A percentile compares a stretch with the other conserved stretches of the same genome.
Evolutionary conservation across 306 rosid species (phyloP).

Genomic region (Senna siamea): DNA sequence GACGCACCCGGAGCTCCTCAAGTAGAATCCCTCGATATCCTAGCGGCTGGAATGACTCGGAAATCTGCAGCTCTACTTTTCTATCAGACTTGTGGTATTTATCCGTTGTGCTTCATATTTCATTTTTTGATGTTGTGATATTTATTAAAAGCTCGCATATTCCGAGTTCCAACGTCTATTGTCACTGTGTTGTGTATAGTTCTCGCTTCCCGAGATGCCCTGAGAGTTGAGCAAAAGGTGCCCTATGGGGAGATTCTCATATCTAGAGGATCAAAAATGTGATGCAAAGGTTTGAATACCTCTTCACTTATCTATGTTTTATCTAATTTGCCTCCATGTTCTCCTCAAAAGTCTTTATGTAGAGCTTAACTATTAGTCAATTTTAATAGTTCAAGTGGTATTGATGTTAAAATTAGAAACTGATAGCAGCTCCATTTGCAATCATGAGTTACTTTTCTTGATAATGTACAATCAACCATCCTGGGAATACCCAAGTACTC

Average conservation of each 20-base stretch:
- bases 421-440: background rate
- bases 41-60: constrained; percentile 69
- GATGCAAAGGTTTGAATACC: constrained; percentile 45
- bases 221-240: constrained; percentile 62
- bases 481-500: constrained; percentile 6
- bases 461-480: too few species aligned
- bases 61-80: constrained; percentile 74
- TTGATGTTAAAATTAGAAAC: constrained; percentile 38
- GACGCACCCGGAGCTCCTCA: constrained; percentile 68
- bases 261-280: constrained; percentile 71
- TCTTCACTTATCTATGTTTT: constrained; percentile 22
- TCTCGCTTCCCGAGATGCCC: constrained; percentile 60
- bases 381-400: constrained; percentile 19
- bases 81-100: constrained; percentile 80
- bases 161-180: background rate
- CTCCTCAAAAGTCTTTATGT: background rate
- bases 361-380: constrained; percentile 5
- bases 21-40: constrained; percentile 64
- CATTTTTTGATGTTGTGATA: background rate
- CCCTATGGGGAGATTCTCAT: constrained; percentile 71
- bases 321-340: constrained; percentile 22
- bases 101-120: background rate
- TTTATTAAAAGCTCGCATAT: background rate
- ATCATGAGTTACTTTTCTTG: background rate
- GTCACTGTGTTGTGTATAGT: constrained; percentile 44